phyloP scores from a whole-genome alignment of 1,139 yeast genomes.

The Blastobotrys petasosporus region DNA sequence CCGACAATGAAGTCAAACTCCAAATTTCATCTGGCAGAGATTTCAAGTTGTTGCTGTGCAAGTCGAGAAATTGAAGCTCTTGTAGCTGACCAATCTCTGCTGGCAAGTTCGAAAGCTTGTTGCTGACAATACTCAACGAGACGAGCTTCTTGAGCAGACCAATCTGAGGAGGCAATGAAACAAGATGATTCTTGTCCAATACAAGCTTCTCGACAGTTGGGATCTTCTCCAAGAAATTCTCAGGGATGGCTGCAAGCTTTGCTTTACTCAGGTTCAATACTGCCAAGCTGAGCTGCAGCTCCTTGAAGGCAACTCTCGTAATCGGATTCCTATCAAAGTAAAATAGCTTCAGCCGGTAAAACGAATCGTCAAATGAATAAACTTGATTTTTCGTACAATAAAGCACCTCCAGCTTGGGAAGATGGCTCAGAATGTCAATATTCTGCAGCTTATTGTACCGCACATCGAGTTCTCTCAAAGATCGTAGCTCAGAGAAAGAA shows the following conservation, averaged over 20 bases:
- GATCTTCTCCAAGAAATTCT: constrained; percentile 55
- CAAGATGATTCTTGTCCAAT: constrained; percentile 78
- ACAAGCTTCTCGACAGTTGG: constrained; percentile 68
- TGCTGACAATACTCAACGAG: constrained; percentile 64
- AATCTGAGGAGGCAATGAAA: constrained; percentile 66
- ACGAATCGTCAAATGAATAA: constrained; percentile 55
- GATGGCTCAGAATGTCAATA: constrained; percentile 55
- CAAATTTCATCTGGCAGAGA: constrained; percentile 63
- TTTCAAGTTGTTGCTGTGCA: constrained; percentile 81
- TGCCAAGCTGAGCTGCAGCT: constrained; percentile 55
- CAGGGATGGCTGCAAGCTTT: constrained; percentile 67
- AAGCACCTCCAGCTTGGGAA: constrained; percentile 65
- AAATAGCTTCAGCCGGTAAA: constrained; percentile 31
- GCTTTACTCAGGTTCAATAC: constrained; percentile 76
- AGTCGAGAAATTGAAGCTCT: constrained; percentile 63
- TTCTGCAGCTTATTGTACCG: constrained; percentile 66
- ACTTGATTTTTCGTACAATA: constrained; percentile 75
- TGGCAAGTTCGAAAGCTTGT: constrained; percentile 73
- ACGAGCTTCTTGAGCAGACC: constrained; percentile 54
- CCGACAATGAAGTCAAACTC: constrained; percentile 52
- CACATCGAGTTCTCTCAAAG: constrained; percentile 70
- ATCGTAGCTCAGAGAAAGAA: constrained; percentile 46
- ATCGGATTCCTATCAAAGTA: constrained; percentile 73
- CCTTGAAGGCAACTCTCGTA: constrained; percentile 63
- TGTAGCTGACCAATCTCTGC: constrained; percentile 54